These are phyloP conservation scores for Aspergillus diversus DNA, from an alignment of 495 filamentous ascomycete species.

Conservation along the genomic window DNA sequence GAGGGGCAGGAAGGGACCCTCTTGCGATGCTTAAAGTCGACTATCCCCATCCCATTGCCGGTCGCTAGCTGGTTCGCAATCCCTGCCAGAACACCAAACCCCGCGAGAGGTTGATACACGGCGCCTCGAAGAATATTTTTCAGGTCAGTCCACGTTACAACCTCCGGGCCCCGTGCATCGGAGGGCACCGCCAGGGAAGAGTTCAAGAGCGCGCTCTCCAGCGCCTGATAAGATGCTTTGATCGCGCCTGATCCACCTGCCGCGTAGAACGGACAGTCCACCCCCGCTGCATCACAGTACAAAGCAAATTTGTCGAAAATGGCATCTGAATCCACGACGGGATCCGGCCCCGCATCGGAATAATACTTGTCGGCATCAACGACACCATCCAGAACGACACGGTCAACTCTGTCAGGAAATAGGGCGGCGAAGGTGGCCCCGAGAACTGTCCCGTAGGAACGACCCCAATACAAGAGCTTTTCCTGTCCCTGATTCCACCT, in stretches of 20 bases:
- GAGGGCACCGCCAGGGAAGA: constrained; percentile 51
- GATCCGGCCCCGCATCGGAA: constrained; percentile 41
- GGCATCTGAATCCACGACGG: constrained; percentile 52
- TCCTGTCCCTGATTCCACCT: constrained; percentile 41
- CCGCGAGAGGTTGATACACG: constrained; percentile 60
- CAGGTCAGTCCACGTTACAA: constrained; percentile 49
- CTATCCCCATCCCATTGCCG: constrained; percentile 58
- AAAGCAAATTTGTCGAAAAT: constrained; percentile 51
- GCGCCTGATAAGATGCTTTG: constrained; percentile 39
- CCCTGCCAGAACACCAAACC: constrained; percentile 60
- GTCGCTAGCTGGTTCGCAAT: constrained; percentile 56
- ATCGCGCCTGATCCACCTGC: constrained; percentile 42
- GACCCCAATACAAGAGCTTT: constrained; percentile 64
- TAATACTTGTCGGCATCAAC: constrained; percentile 55
- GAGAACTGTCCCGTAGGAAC: constrained; percentile 71
- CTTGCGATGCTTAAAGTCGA: constrained; percentile 45
- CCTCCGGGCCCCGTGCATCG: constrained; percentile 40
- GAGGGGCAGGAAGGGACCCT: constrained; percentile 44
- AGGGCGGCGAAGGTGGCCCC: constrained; percentile 61
- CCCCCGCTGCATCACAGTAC: constrained; percentile 52
- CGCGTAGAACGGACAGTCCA: constrained; percentile 48
- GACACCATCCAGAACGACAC: constrained; percentile 57
- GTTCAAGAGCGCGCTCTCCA: constrained; percentile 44
- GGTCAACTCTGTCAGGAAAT: constrained; percentile 53
- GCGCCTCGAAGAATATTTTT: constrained; percentile 35